phyloP scores from a whole-genome alignment of 345 rosid genomes.

The Sisymbrium irio region DNA sequence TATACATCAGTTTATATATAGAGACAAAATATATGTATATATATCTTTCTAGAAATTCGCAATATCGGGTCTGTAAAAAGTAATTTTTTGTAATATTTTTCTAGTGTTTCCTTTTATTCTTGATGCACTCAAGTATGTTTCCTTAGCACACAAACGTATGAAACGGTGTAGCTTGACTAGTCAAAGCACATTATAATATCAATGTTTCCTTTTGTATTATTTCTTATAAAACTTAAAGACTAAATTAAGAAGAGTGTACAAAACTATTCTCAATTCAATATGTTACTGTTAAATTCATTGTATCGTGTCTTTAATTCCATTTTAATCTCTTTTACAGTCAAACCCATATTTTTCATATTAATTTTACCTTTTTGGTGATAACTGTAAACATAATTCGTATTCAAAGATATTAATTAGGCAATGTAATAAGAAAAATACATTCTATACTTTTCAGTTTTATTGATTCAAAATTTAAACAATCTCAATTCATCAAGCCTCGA shows the following conservation, averaged over 20 bases:
- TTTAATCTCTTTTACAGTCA: constrained; percentile 6
- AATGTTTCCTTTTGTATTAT: constrained; percentile 4
- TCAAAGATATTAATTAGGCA: neutral
- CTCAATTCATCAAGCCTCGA: neutral
- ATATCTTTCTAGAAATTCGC: constrained; percentile 17
- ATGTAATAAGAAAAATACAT: neutral
- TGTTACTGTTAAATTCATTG: neutral
- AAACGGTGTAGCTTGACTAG: constrained; percentile 26
- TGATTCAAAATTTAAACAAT: neutral
- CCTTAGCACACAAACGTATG: constrained; percentile 20
- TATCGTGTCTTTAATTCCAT: neutral
- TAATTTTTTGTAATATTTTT: neutral
- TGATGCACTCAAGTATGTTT: constrained; percentile 25
- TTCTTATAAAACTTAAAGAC: neutral
- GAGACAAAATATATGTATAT: neutral
- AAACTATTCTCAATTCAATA: constrained; percentile 5
- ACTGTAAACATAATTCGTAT: neutral
- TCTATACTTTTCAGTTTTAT: constrained; percentile 1
- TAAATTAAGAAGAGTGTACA: neutral
- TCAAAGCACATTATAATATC: constrained; percentile 17
- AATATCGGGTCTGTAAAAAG: constrained; percentile 12
- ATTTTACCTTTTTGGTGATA: neutral
- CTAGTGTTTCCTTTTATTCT: constrained; percentile 8
- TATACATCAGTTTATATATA: neutral
- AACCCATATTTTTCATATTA: constrained; percentile 3